phyloP scores from a whole-genome alignment of 2,329 filamentous ascomycete species.

The Rachicladosporium sp. region DNA sequence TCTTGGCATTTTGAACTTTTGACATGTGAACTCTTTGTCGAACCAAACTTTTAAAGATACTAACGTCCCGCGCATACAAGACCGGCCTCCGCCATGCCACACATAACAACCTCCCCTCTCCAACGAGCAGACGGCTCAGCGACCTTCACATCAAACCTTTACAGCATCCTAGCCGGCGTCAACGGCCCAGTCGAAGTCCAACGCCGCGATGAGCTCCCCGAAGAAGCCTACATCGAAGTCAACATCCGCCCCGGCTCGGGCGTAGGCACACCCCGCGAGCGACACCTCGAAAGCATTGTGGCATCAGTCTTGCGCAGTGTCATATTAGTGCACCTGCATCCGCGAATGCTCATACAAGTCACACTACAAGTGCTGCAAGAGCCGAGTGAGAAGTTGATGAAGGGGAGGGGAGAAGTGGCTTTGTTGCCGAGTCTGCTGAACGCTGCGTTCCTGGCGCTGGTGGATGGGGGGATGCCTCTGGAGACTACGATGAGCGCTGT shows the following conservation, averaged over 20 bases:
- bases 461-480: constrained; percentile 74
- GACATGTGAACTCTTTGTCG: no score
- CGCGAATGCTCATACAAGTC: constrained; percentile 65
- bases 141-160: constrained; percentile 62
- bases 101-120: constrained; percentile 33
- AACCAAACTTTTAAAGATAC: constrained; percentile 14
- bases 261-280: constrained; percentile 49
- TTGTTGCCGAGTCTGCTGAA: constrained; percentile 75
- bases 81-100: constrained; percentile 9
- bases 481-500: constrained; percentile 57
- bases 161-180: constrained; percentile 70
- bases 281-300: constrained; percentile 69
- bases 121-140: constrained; percentile 69
- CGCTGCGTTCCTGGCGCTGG: constrained; percentile 61
- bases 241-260: constrained; percentile 76
- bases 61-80: constrained; percentile 14
- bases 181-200: constrained; percentile 92
- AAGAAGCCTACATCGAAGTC: constrained; percentile 83
- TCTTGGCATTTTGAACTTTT: no score
- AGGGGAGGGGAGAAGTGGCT: constrained; percentile 51
- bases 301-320: constrained; percentile 61
- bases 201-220: constrained; percentile 78
- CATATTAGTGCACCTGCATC: constrained; percentile 63
- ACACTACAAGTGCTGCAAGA: constrained; percentile 54
- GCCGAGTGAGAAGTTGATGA: constrained; percentile 43